phyloP scores from a whole-genome alignment of 768 basidiomycete genomes.

The Termitomyces sp. region DNA sequence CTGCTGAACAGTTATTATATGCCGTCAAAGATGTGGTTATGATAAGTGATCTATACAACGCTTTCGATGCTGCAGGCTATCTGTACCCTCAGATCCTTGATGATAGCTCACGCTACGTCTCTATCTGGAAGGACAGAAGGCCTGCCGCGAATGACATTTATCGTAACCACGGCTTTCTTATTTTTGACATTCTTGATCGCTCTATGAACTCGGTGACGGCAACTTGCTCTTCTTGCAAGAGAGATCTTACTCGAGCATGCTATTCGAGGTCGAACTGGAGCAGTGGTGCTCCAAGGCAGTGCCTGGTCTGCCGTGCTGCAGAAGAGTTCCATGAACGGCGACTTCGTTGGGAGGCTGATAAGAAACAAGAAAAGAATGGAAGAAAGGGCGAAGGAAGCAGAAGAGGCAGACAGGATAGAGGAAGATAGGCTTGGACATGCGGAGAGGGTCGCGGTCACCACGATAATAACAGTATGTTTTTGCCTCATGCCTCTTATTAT shows the following conservation, averaged over 20 bases:
- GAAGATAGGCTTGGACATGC: not conserved
- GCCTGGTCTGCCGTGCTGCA: slow-evolving; percentile 6
- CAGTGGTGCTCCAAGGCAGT: not conserved
- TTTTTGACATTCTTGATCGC: slow-evolving; percentile 4
- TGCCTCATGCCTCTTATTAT: not conserved
- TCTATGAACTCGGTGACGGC: not conserved
- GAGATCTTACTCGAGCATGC: not conserved
- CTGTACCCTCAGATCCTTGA: slow-evolving; percentile 1
- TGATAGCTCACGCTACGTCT: slow-evolving; percentile 13
- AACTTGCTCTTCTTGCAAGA: slow-evolving; percentile 1
- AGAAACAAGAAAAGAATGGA: not conserved
- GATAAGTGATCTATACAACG: slow-evolving; percentile 4
- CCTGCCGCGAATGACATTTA: slow-evolving; percentile 1
- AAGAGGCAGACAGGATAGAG: not conserved
- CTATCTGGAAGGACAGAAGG: slow-evolving; percentile 10
- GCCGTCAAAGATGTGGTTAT: slow-evolving; percentile 12
- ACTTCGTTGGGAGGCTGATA: not conserved
- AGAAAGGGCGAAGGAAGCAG: not conserved
- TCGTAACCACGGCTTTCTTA: slow-evolving; percentile 10
- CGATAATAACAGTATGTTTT: not conserved
- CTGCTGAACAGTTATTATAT: not conserved
- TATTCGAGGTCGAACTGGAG: not conserved
- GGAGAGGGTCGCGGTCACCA: no score
- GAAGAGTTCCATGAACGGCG: not conserved
- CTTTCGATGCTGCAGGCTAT: slow-evolving; percentile 4